phyloP scores from a whole-genome alignment of 805 yeast species.

The Candida berthetii region DNA sequence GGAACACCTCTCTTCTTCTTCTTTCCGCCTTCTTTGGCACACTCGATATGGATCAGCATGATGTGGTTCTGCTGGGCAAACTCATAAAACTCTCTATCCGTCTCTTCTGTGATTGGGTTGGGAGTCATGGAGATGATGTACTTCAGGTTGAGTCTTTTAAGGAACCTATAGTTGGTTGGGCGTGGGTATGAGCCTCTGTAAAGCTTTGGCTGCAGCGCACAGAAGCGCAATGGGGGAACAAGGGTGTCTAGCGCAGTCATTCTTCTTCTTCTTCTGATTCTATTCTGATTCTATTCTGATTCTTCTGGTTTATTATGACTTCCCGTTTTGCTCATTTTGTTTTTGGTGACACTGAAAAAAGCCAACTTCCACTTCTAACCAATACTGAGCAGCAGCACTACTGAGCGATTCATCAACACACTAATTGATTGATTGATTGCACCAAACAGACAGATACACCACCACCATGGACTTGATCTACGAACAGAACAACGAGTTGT shows the following conservation, averaged over 20 bases:
- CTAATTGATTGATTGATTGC: too few relatives aligned
- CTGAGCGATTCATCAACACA: too few relatives aligned
- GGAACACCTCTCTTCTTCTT: constrained; percentile 84
- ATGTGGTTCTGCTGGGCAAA: constrained; percentile 55
- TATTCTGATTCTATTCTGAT: too few relatives aligned
- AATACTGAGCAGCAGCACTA: too few relatives aligned
- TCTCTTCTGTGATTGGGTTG: constrained; percentile 49
- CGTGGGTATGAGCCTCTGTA: constrained; percentile 89
- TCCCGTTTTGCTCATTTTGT: too few relatives aligned
- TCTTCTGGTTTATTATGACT: too few relatives aligned
- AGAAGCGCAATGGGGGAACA: constrained; percentile 78
- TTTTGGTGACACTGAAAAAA: too few relatives aligned
- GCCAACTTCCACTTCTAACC: too few relatives aligned
- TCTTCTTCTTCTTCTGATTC: constrained; percentile 1
- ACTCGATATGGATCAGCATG: constrained; percentile 59
- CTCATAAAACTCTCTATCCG: constrained; percentile 42
- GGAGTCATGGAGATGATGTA: constrained; percentile 81
- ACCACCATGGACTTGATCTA: constrained; percentile 20
- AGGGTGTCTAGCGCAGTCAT: constrained; percentile 13
- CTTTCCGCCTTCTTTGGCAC: constrained; percentile 53
- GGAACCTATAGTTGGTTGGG: constrained; percentile 61
- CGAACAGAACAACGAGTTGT: constrained; percentile 12
- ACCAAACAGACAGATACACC: background rate
- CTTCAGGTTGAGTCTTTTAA: constrained; percentile 56
- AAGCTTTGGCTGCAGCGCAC: constrained; percentile 59